Evolutionary conservation across 2,329 filamentous ascomycete species (phyloP), one percentile per base, ranked within the genome.

Genomic region (Fusarium sp.): DNA sequence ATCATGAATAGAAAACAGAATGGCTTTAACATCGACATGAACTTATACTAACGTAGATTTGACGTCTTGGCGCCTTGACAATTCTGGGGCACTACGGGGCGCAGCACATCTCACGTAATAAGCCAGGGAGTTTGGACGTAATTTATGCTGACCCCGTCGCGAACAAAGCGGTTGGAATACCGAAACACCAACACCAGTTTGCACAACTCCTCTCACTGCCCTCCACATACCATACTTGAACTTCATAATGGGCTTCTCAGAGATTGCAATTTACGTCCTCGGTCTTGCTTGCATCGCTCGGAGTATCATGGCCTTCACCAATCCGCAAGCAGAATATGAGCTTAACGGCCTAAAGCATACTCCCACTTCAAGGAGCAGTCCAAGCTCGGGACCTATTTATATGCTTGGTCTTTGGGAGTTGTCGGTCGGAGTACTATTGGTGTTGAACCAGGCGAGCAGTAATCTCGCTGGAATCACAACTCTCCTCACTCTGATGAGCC

Each of bases 321-420:
- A 56, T 19, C 60, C 60, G 7, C 58, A 63, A 7, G 58, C 33
- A 2, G 60, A 63, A 22, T 57, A 57, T 15, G 22, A 27, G 3
- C 39, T 63, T 17, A 63, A 63, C 9, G 60, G 58, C 6, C 19
- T 63, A 1, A 32, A 14, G 13, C 58, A 63, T 4, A n/a, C 20
- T 1, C 3, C 23, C 2, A 15, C 17, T 13, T 23, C 39, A 0
- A 41, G 41, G 14, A 13, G 19, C 2, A 25, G 62, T 33, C n/a
- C 19, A 13, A 57, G 33, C 11, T 50, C 58, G 3, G 58, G 22
- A 1, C 50, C 60, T 4, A 56, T 63, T 7, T 50, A 50, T 6
- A 46, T 63, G 58, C 6, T 63, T 17, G 60, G 58, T 7, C 30
- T 33, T 10, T 63, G 58, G 60, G 50, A 63, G n/a, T 2, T 20